Conservation (phyloP, 2,329 filamentous ascomycete species). For the Pyrenophora graminea region DNA sequence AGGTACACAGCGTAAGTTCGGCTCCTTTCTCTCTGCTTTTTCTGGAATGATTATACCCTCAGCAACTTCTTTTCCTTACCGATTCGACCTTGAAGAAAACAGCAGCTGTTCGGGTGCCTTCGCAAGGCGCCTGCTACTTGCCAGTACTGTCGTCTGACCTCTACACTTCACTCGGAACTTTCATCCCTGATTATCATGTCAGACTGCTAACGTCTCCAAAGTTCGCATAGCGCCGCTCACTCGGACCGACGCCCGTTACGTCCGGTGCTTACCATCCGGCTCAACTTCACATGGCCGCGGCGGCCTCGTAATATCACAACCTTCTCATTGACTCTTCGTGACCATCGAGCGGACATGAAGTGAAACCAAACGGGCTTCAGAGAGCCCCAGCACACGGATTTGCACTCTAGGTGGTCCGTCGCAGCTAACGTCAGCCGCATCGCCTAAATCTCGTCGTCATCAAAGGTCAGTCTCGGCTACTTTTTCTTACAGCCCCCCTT, state of each 20-base stretch:
- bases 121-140: slow-evolving; percentile 80
- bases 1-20: slow-evolving; percentile 6
- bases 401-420: neutral
- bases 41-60: slow-evolving; percentile 72
- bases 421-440: neutral
- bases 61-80: slow-evolving; percentile 84
- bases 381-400: neutral
- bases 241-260: slow-evolving; percentile 3
- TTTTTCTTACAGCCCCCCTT: slow-evolving; percentile 21
- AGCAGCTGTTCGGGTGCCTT: slow-evolving; percentile 66
- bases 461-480: slow-evolving; percentile 39
- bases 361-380: neutral
- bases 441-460: neutral
- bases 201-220: slow-evolving; percentile 18
- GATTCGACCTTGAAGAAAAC: slow-evolving; percentile 85
- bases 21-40: slow-evolving; percentile 16
- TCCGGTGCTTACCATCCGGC: neutral
- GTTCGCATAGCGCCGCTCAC: slow-evolving; percentile 3
- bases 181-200: slow-evolving; percentile 1
- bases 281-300: neutral
- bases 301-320: neutral
- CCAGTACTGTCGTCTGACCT: slow-evolving; percentile 84
- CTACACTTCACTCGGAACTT: slow-evolving; percentile 2
- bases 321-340: neutral
- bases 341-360: neutral